phyloP scores from a whole-genome alignment of 352 stramenopile species.

The Phytophthora pseudosyringae region DNA sequence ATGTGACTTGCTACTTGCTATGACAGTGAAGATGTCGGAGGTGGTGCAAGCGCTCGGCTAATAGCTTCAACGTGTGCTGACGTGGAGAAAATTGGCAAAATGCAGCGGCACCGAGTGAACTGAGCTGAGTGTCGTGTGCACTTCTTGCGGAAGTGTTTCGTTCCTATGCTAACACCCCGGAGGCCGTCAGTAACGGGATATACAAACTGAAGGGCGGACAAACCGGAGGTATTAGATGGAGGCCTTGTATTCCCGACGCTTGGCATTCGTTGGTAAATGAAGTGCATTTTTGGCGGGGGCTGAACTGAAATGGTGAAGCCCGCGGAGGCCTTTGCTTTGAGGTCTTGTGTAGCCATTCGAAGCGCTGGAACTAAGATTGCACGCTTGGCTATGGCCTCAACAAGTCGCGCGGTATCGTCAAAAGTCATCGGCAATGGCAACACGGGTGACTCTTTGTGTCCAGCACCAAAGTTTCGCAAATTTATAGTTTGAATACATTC shows the following conservation, averaged over 20 bases:
- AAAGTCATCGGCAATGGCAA: slow-evolving; percentile 43
- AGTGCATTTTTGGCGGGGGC: slow-evolving; percentile 60
- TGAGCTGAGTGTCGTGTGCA: slow-evolving; percentile 56
- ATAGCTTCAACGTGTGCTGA: slow-evolving; percentile 64
- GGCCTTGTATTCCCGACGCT: neutral
- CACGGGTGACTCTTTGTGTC: slow-evolving; percentile 24
- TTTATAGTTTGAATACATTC: slow-evolving; percentile 72
- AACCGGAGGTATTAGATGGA: neutral
- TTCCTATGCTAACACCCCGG: slow-evolving; percentile 62
- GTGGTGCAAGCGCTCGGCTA: slow-evolving; percentile 41
- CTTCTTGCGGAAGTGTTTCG: slow-evolving; percentile 59
- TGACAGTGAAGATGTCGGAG: slow-evolving; percentile 15
- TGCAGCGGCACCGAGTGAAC: slow-evolving; percentile 68
- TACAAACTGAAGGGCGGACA: slow-evolving; percentile 19
- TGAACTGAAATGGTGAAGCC: slow-evolving; percentile 50
- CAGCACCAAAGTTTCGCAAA: slow-evolving; percentile 41
- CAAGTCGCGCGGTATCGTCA: slow-evolving; percentile 49
- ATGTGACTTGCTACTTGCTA: slow-evolving; percentile 4
- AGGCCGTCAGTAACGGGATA: slow-evolving; percentile 61
- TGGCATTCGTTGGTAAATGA: slow-evolving; percentile 28
- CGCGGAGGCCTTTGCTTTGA: slow-evolving; percentile 44
- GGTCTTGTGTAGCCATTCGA: slow-evolving; percentile 61
- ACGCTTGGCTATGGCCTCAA: slow-evolving; percentile 41
- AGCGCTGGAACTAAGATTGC: slow-evolving; percentile 46
- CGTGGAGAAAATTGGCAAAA: slow-evolving; percentile 60